Evolutionary conservation across 139 green algal species (phyloP), one percentile per base, ranked within the genome.

Genomic region (Penium margaritaceum): DNA sequence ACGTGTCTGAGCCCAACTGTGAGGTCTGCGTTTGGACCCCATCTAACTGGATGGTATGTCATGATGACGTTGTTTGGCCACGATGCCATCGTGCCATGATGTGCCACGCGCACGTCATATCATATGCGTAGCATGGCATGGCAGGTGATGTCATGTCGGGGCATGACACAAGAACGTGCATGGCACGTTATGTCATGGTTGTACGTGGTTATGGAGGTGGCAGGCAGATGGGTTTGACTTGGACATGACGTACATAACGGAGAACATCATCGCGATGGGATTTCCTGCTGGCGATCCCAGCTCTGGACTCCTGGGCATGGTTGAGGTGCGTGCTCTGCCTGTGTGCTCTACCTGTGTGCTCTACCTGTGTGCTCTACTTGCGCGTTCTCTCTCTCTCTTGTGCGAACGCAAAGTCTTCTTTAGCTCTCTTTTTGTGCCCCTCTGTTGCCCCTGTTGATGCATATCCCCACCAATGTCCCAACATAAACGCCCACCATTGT

Each of bases 251-350:
- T 84, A 84, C 67, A 76, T 84, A 36, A 84, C 77, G 14, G 74
- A 83, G 34, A 84, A 70, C 47, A 77, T 84, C 37, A 84, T 84
- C 30, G 77, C 77, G 19, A 84, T 84, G 77, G 77, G 77, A 24
- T 84, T 83, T 36, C 77, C 77, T 34, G 77, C 63, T 0, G 74
- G 74, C 27, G 74, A 77, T 37, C 37, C 33, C 24, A 77, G 74
- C 66, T 78, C 66, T 0, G 74, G 74, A 21, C 55, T 81, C 4
- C 32, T 81, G 0, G 66, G 74, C 24, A 72, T 79, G 24, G 67
- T 78, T 29, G 75, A 76, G 72, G 53, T 76, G 17, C 32, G 24
- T 41, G 5, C 5, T 70, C n/a, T 64, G n/a, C n/a, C n/a, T n/a
- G n/a, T n/a, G n/a, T n/a, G n/a, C n/a, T n/a, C n/a, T n/a, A n/a